These are phyloP conservation scores for Helianthus annuus DNA, from an alignment of 129 eudicot genomes.

Conservation along the genomic window DNA sequence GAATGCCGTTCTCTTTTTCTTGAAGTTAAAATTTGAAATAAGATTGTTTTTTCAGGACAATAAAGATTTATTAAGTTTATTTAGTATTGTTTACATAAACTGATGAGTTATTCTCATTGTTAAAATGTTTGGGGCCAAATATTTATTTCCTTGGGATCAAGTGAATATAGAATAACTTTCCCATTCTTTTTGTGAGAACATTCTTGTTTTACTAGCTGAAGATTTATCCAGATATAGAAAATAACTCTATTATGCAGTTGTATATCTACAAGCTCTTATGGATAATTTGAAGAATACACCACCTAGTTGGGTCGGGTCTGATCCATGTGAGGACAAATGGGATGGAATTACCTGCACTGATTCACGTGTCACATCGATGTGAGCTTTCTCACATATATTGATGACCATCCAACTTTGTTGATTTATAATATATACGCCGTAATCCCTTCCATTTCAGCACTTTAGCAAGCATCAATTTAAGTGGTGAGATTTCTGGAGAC, in stretches of 20 bases:
- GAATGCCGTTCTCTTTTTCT: no score
- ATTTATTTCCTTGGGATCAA: not conserved
- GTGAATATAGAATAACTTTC: not conserved
- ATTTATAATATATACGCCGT: not conserved
- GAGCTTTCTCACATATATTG: slow-evolving; percentile 3
- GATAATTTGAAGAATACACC: slow-evolving; percentile 59
- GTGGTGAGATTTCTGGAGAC: slow-evolving; percentile 68
- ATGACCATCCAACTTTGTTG: not conserved
- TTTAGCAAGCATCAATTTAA: slow-evolving; percentile 51
- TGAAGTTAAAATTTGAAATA: not conserved
- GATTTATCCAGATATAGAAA: not conserved
- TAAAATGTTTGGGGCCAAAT: not conserved
- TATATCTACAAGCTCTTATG: slow-evolving; percentile 53
- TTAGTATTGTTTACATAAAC: not conserved
- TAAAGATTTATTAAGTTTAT: not conserved
- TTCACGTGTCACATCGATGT: slow-evolving; percentile 75
- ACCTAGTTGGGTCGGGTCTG: slow-evolving; percentile 68
- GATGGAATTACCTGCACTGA: slow-evolving; percentile 64
- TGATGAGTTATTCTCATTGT: not conserved
- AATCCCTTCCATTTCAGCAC: slow-evolving; percentile 50
- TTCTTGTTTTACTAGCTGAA: not conserved
- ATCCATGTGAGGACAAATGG: slow-evolving; percentile 66
- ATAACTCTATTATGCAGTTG: slow-evolving; percentile 40
- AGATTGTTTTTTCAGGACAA: not conserved
- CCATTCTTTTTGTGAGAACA: not conserved